Conservation (phyloP, 225 moss, liverwort and hornwort species). For the Neckera pumila region DNA sequence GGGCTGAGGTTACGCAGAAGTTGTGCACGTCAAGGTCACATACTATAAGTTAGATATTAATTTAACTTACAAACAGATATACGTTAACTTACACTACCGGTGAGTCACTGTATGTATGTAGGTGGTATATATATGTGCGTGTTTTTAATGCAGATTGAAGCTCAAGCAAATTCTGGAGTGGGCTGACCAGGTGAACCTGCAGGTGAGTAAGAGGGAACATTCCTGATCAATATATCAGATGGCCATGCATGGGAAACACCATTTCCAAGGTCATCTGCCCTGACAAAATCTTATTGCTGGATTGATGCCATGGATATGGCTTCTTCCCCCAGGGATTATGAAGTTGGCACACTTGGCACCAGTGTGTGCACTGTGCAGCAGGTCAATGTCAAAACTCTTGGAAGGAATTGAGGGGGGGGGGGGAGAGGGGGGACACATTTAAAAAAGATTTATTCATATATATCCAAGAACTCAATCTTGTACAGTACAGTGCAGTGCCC, state of each 20-base stretch:
- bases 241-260: neutral
- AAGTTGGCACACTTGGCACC: neutral
- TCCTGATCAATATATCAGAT: slow-evolving; percentile 6
- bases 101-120: neutral
- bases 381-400: neutral
- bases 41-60: neutral
- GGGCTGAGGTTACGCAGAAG: neutral
- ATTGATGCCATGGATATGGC: slow-evolving; percentile 15
- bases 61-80: neutral
- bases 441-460: neutral
- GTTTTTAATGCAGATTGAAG: neutral
- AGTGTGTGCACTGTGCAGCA: neutral
- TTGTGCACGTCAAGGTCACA: neutral
- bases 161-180: neutral
- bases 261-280: slow-evolving; percentile 7
- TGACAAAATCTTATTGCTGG: slow-evolving; percentile 23
- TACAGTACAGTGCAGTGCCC: no score
- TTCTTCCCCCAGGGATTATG: neutral
- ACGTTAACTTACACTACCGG: no score
- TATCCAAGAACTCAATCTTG: neutral
- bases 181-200: slow-evolving; percentile 10
- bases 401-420: neutral
- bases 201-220: slow-evolving; percentile 23
- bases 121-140: neutral
- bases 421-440: neutral